A percentile compares a stretch with the other conserved stretches of the same genome.
These are phyloP conservation scores for Dothidotthia symphoricarpi DNA, from an alignment of 2,329 filamentous ascomycete species.

Conservation along the genomic window DNA sequence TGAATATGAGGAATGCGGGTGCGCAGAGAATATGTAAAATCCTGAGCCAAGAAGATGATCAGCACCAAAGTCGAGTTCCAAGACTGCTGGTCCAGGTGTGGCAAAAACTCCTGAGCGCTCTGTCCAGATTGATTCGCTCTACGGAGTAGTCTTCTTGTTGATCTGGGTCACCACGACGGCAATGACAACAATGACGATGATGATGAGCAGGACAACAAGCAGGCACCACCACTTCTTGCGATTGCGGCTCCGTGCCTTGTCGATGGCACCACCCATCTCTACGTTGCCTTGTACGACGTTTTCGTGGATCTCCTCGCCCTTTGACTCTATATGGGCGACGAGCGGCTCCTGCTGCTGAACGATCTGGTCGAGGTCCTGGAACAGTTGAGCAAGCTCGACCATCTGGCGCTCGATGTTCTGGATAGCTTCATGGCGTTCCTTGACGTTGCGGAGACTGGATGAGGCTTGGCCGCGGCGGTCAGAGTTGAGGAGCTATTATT, in stretches of 20 bases:
- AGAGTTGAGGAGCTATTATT: conserved; percentile 65
- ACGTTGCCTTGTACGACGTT: conserved; percentile 83
- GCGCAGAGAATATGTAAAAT: too few species aligned
- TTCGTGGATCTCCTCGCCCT: conserved; percentile 79
- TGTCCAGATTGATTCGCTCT: too few species aligned
- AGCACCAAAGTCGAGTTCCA: too few species aligned
- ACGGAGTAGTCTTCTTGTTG: conserved; percentile 13
- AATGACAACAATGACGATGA: conserved; percentile 43
- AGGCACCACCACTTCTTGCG: conserved; percentile 98
- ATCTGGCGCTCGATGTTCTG: conserved; percentile 91
- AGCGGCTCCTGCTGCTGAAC: conserved; percentile 83
- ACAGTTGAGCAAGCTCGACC: conserved; percentile 80
- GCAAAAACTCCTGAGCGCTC: too few species aligned
- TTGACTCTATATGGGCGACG: conserved; percentile 78
- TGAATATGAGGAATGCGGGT: too few species aligned
- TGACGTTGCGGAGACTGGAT: conserved; percentile 74
- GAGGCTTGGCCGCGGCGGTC: conserved; percentile 79
- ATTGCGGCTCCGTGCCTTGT: conserved; percentile 65
- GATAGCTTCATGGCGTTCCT: conserved; percentile 80
- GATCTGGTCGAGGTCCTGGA: conserved; percentile 83
- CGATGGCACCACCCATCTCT: conserved; percentile 77
- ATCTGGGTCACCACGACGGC: conserved; percentile 36
- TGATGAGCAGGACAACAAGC: conserved; percentile 58
- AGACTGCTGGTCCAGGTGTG: too few species aligned
- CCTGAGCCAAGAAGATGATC: too few species aligned